These are phyloP conservation scores for Sugiyamaella valdiviana DNA, from an alignment of 805 yeast species.

Conservation along the genomic window DNA sequence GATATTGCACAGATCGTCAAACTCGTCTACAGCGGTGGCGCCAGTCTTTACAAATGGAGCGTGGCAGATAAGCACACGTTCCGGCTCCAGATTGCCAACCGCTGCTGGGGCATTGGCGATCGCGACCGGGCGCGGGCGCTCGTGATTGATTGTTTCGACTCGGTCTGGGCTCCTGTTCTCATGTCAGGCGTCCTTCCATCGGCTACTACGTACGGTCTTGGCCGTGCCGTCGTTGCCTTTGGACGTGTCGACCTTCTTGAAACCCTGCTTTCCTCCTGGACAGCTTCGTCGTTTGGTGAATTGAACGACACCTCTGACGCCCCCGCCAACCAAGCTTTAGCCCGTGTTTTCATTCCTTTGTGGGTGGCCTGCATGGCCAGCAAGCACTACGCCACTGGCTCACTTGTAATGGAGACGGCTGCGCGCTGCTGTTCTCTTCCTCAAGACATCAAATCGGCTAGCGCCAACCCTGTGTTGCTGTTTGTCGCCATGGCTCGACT, in stretches of 20 bases:
- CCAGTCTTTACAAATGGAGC: slow-evolving; percentile 24
- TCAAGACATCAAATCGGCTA: background rate
- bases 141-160: slow-evolving; percentile 18
- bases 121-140: slow-evolving; percentile 17
- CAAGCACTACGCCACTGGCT: background rate
- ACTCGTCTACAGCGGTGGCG: slow-evolving; percentile 23
- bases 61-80: slow-evolving; percentile 21
- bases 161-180: slow-evolving; percentile 20
- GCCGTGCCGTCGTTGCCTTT: slow-evolving; percentile 13
- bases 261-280: slow-evolving; percentile 6
- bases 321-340: background rate
- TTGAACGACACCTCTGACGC: background rate
- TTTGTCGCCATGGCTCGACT: background rate
- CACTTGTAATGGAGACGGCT: background rate
- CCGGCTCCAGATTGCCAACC: slow-evolving; percentile 25
- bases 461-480: background rate
- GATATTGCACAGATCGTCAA: slow-evolving; percentile 22
- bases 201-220: slow-evolving; percentile 8
- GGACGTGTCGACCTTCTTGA: slow-evolving; percentile 5
- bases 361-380: slow-evolving; percentile 8
- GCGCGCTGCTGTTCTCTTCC: background rate
- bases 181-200: slow-evolving; percentile 1
- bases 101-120: slow-evolving; percentile 22
- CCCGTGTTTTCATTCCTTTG: slow-evolving; percentile 10
- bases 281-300: slow-evolving; percentile 3